Conservation (phyloP, 1,284 basidiomycete species). For the Pascua guehoae region DNA sequence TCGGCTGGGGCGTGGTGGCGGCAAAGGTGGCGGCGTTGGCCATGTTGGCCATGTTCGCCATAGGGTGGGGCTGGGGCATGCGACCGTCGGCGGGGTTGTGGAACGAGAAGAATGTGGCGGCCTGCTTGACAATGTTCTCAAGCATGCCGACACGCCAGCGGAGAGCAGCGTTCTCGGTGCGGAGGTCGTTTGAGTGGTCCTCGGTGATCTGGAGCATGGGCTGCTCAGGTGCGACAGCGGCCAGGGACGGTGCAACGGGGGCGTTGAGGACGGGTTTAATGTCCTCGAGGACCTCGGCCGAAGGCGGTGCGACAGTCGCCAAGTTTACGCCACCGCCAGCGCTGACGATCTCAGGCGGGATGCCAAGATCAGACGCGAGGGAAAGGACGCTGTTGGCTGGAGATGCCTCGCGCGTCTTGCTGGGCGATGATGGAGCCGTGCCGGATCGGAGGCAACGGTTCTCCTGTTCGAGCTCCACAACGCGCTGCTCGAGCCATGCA, state of each 20-base stretch:
- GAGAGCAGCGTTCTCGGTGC: constrained; percentile 34
- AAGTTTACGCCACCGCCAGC: constrained; percentile 38
- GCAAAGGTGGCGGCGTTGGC: constrained; percentile 2
- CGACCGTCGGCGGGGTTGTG: constrained; percentile 12
- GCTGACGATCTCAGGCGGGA: constrained; percentile 32
- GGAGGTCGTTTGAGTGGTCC: constrained; percentile 14
- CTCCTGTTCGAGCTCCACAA: constrained; percentile 44
- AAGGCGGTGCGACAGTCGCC: constrained; percentile 38
- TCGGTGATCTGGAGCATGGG: background rate
- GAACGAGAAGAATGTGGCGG: constrained; percentile 32
- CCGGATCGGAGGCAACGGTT: constrained; percentile 35
- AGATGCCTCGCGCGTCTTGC: constrained; percentile 27
- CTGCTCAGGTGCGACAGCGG: background rate
- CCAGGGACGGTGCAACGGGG: constrained; percentile 4
- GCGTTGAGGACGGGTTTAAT: constrained; percentile 27
- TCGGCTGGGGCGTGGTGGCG: constrained; percentile 10
- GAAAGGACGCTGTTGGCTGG: constrained; percentile 35
- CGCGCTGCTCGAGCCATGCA: constrained; percentile 43
- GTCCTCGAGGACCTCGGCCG: constrained; percentile 29
- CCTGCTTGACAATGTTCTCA: constrained; percentile 45
- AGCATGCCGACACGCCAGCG: constrained; percentile 36
- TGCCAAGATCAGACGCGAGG: constrained; percentile 34
- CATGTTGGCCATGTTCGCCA: background rate
- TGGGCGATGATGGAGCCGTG: constrained; percentile 10
- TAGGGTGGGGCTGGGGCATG: background rate